These are phyloP conservation scores for Kuraishia piskuri DNA, from an alignment of 805 yeast species.

Conservation along the genomic window DNA sequence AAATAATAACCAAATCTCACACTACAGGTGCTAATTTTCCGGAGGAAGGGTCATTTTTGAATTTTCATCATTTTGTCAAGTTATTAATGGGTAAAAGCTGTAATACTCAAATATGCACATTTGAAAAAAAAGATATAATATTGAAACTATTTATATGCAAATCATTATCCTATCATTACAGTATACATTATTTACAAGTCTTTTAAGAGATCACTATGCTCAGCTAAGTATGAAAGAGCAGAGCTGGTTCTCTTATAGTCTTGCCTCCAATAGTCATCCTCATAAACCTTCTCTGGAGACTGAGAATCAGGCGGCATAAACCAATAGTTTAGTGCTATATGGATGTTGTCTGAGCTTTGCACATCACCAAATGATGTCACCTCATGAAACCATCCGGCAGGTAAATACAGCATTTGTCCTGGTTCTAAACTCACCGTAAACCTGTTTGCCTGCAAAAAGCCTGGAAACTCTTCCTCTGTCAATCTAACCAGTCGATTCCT, in stretches of 20 bases:
- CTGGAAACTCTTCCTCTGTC: constrained; percentile 39
- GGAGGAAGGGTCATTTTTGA: too few species aligned
- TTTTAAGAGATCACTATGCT: background rate
- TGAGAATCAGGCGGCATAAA: constrained; percentile 51
- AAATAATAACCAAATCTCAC: too few species aligned
- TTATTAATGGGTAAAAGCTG: too few species aligned
- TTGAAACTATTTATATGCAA: too few species aligned
- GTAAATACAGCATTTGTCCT: constrained; percentile 62
- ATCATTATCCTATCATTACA: too few species aligned
- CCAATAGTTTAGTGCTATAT: constrained; percentile 70
- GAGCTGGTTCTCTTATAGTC: constrained; percentile 33
- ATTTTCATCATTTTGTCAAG: too few species aligned
- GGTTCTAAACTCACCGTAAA: constrained; percentile 41
- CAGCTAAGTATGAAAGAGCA: background rate
- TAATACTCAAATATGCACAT: too few species aligned
- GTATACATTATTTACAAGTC: background rate
- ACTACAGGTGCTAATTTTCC: too few species aligned
- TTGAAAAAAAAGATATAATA: too few species aligned
- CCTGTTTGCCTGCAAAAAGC: constrained; percentile 31
- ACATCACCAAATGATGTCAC: constrained; percentile 52
- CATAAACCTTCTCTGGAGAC: constrained; percentile 26
- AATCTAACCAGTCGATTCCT: constrained; percentile 22
- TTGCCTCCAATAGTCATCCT: constrained; percentile 43
- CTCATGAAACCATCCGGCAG: constrained; percentile 81
- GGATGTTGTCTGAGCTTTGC: constrained; percentile 23